Conservation (phyloP, 345 rosid genomes). For the Bretschneidera sinensis region DNA sequence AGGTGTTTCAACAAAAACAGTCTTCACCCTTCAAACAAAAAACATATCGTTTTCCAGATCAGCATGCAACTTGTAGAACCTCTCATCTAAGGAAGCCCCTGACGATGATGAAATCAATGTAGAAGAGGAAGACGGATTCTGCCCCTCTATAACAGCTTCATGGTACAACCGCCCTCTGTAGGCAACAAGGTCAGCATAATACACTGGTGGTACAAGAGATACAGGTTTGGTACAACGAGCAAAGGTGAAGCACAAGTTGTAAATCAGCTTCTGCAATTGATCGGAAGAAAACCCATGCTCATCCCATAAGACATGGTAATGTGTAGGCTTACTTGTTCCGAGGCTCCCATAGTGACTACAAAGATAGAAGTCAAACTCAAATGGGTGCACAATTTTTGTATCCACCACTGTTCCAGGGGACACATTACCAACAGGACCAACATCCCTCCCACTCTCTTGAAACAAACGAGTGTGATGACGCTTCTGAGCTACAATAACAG, state of each 20-base stretch:
- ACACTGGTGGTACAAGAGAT: slow-evolving; percentile 74
- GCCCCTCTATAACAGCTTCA: slow-evolving; percentile 47
- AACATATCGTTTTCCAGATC: slow-evolving; percentile 65
- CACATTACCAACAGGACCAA: slow-evolving; percentile 44
- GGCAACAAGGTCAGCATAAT: slow-evolving; percentile 85
- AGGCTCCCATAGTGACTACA: slow-evolving; percentile 76
- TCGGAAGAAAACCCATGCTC: slow-evolving; percentile 65
- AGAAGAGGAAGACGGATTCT: slow-evolving; percentile 44
- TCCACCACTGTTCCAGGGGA: slow-evolving; percentile 83
- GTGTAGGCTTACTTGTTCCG: slow-evolving; percentile 88
- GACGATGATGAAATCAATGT: slow-evolving; percentile 35
- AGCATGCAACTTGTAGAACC: slow-evolving; percentile 45
- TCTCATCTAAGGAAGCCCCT: slow-evolving; percentile 37
- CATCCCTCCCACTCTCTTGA: slow-evolving; percentile 34
- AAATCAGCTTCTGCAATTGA: slow-evolving; percentile 61
- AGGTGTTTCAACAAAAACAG: slow-evolving; percentile 25
- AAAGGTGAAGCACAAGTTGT: slow-evolving; percentile 77
- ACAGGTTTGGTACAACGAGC: slow-evolving; percentile 85
- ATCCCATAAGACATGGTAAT: slow-evolving; percentile 73
- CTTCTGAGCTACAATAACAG: slow-evolving; percentile 71
- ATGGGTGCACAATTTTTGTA: slow-evolving; percentile 61
- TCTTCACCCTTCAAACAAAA: slow-evolving; percentile 61
- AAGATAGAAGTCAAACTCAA: slow-evolving; percentile 71
- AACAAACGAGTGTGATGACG: slow-evolving; percentile 82
- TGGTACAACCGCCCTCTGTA: slow-evolving; percentile 67